A percentile compares a stretch with the other conserved stretches of the same genome.
These are phyloP conservation scores for Blastobotrys chiropterorum DNA, from an alignment of 805 yeast species.

Conservation along the genomic window DNA sequence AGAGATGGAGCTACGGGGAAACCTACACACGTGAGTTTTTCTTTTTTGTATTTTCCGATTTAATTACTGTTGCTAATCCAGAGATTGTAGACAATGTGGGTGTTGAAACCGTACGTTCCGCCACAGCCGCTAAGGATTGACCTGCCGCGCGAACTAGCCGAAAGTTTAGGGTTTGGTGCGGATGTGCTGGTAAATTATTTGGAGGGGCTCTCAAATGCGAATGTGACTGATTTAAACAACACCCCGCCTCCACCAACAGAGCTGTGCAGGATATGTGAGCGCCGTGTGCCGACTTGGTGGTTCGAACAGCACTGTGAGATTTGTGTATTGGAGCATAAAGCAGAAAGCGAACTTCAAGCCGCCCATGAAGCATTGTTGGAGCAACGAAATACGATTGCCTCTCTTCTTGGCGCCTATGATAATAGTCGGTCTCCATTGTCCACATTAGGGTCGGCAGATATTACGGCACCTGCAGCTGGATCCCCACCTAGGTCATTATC, in stretches of 20 bases:
- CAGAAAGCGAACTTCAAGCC: conserved; percentile 67
- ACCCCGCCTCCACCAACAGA: conserved; percentile 77
- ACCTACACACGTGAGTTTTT: conserved; percentile 50
- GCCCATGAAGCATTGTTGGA: conserved; percentile 74
- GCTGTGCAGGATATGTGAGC: conserved; percentile 89
- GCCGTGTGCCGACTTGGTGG: conserved; percentile 93
- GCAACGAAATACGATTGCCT: conserved; percentile 47
- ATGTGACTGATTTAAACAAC: conserved; percentile 47
- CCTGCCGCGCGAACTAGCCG: conserved; percentile 63
- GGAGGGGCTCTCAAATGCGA: conserved; percentile 54
- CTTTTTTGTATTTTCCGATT: too few species aligned
- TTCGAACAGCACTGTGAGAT: conserved; percentile 83
- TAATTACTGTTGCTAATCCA: background rate
- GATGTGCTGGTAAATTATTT: conserved; percentile 75
- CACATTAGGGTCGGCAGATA: background rate
- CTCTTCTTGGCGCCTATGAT: conserved; percentile 30
- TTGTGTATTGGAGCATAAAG: conserved; percentile 78
- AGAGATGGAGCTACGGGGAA: conserved; percentile 49
- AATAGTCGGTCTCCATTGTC: conserved; percentile 1
- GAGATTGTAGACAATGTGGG: conserved; percentile 67
- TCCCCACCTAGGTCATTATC: conserved; percentile 15
- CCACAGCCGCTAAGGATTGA: conserved; percentile 57
- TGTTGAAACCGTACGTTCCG: conserved; percentile 69
- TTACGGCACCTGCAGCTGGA: conserved; percentile 4
- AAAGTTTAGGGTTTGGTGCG: conserved; percentile 82